Evolutionary conservation across 2,329 filamentous ascomycete genomes (phyloP).

Genomic region (Stagonosporopsis vannaccii): DNA sequence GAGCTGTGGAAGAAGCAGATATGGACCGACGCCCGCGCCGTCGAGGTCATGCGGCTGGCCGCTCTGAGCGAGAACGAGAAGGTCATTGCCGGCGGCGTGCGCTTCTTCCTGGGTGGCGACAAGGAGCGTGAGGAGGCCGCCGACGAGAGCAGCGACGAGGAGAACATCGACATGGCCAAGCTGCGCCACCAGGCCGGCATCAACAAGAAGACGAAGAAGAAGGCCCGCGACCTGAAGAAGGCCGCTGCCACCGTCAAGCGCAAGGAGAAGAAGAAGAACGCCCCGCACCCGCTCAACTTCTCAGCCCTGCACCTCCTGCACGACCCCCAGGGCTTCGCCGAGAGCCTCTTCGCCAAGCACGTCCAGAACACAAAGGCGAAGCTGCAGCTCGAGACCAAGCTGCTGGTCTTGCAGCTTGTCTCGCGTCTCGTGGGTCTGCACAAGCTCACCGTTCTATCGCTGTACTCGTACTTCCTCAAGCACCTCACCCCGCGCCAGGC

Average conservation of each 20-base stretch:
- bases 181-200: constrained; percentile 86
- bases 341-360: constrained; percentile 88
- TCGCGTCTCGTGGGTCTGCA: constrained; percentile 91
- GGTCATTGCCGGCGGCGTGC: constrained; percentile 83
- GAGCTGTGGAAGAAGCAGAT: constrained; percentile 97
- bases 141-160: constrained; percentile 84
- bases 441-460: constrained; percentile 84
- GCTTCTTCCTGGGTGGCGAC: constrained; percentile 95
- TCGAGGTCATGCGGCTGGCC: constrained; percentile 98
- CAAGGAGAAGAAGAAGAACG: constrained; percentile 84
- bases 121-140: constrained; percentile 88
- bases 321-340: constrained; percentile 92
- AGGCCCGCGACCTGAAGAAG: constrained; percentile 77
- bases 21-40: constrained; percentile 92
- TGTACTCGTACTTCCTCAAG: constrained; percentile 98
- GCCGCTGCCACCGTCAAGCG: constrained; percentile 82
- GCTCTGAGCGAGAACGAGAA: constrained; percentile 90
- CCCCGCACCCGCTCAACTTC: constrained; percentile 91
- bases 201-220: constrained; percentile 97
- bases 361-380: constrained; percentile 86
- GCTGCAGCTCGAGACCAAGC: constrained; percentile 84
- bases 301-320: constrained; percentile 92
- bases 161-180: constrained; percentile 78
- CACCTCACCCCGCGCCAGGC: constrained; percentile 85
- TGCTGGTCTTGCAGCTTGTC: constrained; percentile 89